Evolutionary conservation across 768 basidiomycete species (phyloP).

Genomic region (Tricholoma flavovirens): DNA sequence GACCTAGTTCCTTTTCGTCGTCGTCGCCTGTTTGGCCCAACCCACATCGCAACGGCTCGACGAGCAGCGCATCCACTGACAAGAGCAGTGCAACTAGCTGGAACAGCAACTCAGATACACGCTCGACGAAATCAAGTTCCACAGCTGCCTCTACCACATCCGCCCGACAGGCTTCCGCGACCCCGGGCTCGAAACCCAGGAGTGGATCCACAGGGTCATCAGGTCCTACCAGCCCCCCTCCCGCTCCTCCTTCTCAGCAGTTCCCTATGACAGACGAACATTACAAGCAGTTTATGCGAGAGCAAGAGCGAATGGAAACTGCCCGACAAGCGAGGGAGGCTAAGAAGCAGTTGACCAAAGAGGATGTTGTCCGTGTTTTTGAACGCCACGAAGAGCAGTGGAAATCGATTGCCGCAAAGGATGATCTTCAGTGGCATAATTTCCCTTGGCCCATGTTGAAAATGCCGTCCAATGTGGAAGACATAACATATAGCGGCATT

Average conservation of each 20-base stretch:
- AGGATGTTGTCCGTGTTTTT: slow-evolving; percentile 51
- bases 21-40: slow-evolving; percentile 8
- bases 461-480: slow-evolving; percentile 50
- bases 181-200: slow-evolving; percentile 21
- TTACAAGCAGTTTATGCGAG: slow-evolving; percentile 62
- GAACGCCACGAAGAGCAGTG: slow-evolving; percentile 61
- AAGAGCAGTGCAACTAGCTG: slow-evolving; percentile 9
- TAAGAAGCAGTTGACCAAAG: slow-evolving; percentile 48
- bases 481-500: slow-evolving; percentile 52
- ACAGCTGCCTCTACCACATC: slow-evolving; percentile 22
- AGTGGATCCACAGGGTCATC: slow-evolving; percentile 30
- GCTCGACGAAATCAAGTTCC: slow-evolving; percentile 24
- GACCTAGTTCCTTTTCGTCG: slow-evolving; percentile 19
- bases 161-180: slow-evolving; percentile 22
- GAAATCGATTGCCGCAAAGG: slow-evolving; percentile 37
- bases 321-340: slow-evolving; percentile 46
- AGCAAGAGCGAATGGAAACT: slow-evolving; percentile 60
- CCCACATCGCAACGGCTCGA: slow-evolving; percentile 8
- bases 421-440: slow-evolving; percentile 52
- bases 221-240: slow-evolving; percentile 17
- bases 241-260: slow-evolving; percentile 11
- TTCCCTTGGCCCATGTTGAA: slow-evolving; percentile 75
- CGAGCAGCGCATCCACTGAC: slow-evolving; percentile 21
- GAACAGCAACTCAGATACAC: slow-evolving; percentile 11
- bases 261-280: slow-evolving; percentile 46